These are phyloP conservation scores for Solanum gracilifrons DNA, from an alignment of 257 asterid species.

Conservation along the genomic window DNA sequence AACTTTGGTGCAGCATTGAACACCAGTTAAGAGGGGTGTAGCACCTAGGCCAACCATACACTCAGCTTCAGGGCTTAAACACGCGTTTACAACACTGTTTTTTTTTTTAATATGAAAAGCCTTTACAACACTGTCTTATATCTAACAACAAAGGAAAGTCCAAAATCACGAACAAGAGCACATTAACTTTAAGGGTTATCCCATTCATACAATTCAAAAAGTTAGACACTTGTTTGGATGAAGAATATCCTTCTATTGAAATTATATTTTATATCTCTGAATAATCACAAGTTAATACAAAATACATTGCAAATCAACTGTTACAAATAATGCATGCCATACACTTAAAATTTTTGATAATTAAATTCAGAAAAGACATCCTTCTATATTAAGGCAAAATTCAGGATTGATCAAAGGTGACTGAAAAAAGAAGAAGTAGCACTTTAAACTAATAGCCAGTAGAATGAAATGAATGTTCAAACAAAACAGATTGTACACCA, in stretches of 20 bases:
- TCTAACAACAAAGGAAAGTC: not conserved
- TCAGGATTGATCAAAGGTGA: not conserved
- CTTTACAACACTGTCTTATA: not conserved
- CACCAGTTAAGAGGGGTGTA: not conserved
- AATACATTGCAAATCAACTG: not conserved
- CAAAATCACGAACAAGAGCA: not conserved
- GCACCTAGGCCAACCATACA: not conserved
- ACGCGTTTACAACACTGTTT: not conserved
- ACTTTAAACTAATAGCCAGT: not conserved
- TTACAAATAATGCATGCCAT: not conserved
- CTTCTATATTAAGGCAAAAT: not conserved
- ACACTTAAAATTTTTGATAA: not conserved
- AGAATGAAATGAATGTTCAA: not conserved
- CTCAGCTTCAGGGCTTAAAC: not conserved
- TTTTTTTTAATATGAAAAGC: not conserved
- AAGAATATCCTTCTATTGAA: not conserved
- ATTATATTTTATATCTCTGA: not conserved
- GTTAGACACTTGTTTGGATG: not conserved
- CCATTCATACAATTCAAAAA: not conserved
- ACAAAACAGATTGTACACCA: not conserved
- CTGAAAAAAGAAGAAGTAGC: not conserved
- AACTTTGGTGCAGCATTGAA: not conserved
- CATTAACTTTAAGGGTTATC: not conserved
- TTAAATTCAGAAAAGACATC: not conserved
- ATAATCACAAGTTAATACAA: not conserved